Percentiles rank a stretch among this genome's conserved stretches.
Conservation (phyloP, 1,139 yeast species). For the Diutina ranongensis region DNA sequence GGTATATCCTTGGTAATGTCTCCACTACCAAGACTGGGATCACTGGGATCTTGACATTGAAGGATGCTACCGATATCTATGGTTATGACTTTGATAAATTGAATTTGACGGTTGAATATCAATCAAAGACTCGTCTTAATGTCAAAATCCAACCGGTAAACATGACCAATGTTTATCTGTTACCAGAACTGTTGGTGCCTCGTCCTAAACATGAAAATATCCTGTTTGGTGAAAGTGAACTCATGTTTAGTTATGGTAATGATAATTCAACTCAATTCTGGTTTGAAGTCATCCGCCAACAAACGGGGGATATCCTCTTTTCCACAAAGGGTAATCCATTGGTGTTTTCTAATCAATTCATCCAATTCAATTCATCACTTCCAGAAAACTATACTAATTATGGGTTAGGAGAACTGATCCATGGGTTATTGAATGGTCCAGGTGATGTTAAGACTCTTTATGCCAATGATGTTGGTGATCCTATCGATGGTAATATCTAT, state of each 20-base stretch:
- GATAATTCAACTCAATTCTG: conserved; percentile 14
- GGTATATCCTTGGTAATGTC: conserved; percentile 15
- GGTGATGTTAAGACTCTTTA: conserved; percentile 18
- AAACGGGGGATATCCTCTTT: conserved; percentile 17
- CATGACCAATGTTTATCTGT: conserved; percentile 15
- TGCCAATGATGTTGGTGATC: conserved; percentile 16
- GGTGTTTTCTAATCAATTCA: conserved; percentile 21
- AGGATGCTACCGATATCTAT: conserved; percentile 17
- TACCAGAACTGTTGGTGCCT: conserved; percentile 16
- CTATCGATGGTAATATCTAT: conserved; percentile 16
- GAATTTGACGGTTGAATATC: conserved; percentile 18
- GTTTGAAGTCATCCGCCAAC: conserved; percentile 16
- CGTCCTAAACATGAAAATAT: conserved; percentile 12
- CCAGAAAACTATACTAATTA: conserved; percentile 17
- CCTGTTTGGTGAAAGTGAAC: conserved; percentile 11
- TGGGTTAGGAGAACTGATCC: conserved; percentile 23
- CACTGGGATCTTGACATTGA: conserved; percentile 15
- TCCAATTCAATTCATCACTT: conserved; percentile 18
- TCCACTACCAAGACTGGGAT: conserved; percentile 13
- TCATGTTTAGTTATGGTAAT: conserved; percentile 14
- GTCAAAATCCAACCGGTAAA: conserved; percentile 18
- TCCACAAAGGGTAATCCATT: conserved; percentile 20
- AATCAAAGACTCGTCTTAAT: conserved; percentile 15
- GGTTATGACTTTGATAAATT: conserved; percentile 20
- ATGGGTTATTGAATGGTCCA: conserved; percentile 17